phyloP scores from a whole-genome alignment of 225 moss, liverwort and hornwort species.

The Climacium dendroides region DNA sequence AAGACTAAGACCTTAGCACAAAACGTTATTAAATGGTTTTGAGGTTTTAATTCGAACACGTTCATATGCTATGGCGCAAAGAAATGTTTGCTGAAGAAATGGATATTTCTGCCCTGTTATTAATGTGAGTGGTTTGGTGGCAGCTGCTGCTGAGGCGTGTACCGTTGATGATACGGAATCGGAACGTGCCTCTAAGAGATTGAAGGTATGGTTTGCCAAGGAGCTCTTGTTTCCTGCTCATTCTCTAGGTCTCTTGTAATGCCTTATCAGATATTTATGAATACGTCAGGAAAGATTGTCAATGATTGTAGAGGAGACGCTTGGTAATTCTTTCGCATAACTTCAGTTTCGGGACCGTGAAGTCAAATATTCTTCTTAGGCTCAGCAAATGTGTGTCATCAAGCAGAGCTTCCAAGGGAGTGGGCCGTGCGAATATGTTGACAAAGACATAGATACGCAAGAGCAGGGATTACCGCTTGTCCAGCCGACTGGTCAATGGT shows the following conservation, averaged over 20 bases:
- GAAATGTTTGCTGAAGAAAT: not conserved
- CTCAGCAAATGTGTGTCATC: slow-evolving; percentile 23
- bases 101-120: not conserved
- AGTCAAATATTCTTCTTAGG: not conserved
- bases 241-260: not conserved
- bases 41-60: not conserved
- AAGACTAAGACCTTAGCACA: not conserved
- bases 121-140: slow-evolving; percentile 4
- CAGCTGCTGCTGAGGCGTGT: slow-evolving; percentile 21
- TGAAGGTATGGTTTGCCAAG: slow-evolving; percentile 22
- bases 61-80: not conserved
- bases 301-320: not conserved
- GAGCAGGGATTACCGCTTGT: slow-evolving; percentile 26
- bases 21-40: not conserved
- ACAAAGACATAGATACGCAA: slow-evolving; percentile 14
- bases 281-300: not conserved
- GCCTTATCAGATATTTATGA: not conserved
- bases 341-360: not conserved
- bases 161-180: slow-evolving; percentile 11
- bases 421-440: slow-evolving; percentile 20
- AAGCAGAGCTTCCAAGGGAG: slow-evolving; percentile 25
- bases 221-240: not conserved
- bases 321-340: slow-evolving; percentile 5
- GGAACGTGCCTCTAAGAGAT: slow-evolving; percentile 36
- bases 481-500: slow-evolving; percentile 23